A percentile compares a stretch with the other conserved stretches of the same genome.
phyloP scores from a whole-genome alignment of 2,329 filamentous ascomycete species.

The Blastomyces gilchristii region DNA sequence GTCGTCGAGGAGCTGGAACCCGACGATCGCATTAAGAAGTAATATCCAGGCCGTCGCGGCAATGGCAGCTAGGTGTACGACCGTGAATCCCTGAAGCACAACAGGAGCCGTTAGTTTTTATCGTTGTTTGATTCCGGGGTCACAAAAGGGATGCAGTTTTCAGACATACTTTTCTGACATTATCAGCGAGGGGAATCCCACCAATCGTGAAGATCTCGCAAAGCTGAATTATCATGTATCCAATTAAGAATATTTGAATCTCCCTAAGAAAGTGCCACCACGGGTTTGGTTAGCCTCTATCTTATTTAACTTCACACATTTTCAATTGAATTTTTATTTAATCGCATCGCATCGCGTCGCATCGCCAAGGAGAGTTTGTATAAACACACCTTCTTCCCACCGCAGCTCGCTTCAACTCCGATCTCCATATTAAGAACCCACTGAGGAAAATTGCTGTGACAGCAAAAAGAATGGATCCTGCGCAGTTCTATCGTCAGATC shows the following conservation, averaged over 20 bases:
- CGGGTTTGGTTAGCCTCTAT: neutral
- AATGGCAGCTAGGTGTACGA: conserved; percentile 82
- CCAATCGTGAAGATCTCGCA: conserved; percentile 96
- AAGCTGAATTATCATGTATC: conserved; percentile 78
- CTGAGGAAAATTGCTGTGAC: conserved; percentile 63
- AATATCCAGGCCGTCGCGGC: conserved; percentile 82
- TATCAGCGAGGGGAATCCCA: conserved; percentile 64
- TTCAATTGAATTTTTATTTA: neutral
- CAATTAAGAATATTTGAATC: conserved; percentile 86
- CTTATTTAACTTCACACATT: neutral
- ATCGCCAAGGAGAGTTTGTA: neutral
- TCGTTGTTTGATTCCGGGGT: neutral
- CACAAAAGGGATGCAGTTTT: conserved; percentile 15
- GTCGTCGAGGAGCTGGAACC: conserved; percentile 88
- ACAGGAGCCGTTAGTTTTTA: neutral
- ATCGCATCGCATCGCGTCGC: neutral
- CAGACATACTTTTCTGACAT: conserved; percentile 59
- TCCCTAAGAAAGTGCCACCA: conserved; percentile 52
- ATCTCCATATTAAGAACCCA: conserved; percentile 61
- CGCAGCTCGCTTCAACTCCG: conserved; percentile 82
- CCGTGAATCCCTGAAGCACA: conserved; percentile 63
- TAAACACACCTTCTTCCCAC: conserved; percentile 71
- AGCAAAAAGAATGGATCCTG: conserved; percentile 78
- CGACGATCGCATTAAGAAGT: conserved; percentile 82
- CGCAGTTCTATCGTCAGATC: conserved; percentile 21